These are phyloP conservation scores for Fusarium goolgardi DNA, from an alignment of 2,329 filamentous ascomycete genomes.

Conservation along the genomic window DNA sequence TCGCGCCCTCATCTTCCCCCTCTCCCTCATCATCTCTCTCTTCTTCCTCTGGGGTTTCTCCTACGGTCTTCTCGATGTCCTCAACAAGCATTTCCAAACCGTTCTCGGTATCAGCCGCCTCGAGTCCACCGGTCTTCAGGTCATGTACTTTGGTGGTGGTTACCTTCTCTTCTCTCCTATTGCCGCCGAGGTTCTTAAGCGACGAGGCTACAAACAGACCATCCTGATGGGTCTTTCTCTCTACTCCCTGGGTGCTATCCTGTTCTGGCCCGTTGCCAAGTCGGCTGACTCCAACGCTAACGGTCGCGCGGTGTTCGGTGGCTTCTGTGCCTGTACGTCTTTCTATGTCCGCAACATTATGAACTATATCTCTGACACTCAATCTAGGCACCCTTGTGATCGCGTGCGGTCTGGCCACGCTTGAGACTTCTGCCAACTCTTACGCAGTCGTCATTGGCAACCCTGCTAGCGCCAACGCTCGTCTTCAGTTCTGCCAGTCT, in stretches of 20 bases:
- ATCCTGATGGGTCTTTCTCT: conserved; percentile 75
- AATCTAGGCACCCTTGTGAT: conserved; percentile 71
- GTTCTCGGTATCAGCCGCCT: conserved; percentile 57
- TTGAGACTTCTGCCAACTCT: conserved; percentile 82
- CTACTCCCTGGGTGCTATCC: conserved; percentile 70
- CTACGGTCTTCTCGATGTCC: conserved; percentile 60
- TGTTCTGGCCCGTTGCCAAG: conserved; percentile 66
- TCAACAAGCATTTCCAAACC: conserved; percentile 63
- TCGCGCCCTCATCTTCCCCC: conserved; percentile 63
- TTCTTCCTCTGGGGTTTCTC: conserved; percentile 62
- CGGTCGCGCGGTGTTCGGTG: conserved; percentile 64
- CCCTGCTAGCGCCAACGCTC: conserved; percentile 11
- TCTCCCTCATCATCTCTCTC: conserved; percentile 65
- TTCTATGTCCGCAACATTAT: no score
- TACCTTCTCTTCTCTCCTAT: conserved; percentile 56
- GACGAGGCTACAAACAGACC: conserved; percentile 72
- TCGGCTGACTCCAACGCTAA: conserved; percentile 53
- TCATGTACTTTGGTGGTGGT: conserved; percentile 66
- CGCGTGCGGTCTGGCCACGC: conserved; percentile 76
- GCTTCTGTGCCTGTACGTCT: conserved; percentile 71
- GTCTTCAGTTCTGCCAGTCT: conserved; percentile 72
- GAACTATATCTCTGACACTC: no score
- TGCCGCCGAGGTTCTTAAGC: conserved; percentile 71
- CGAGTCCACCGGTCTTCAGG: conserved; percentile 60
- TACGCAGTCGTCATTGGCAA: conserved; percentile 67